Percentiles rank a stretch among this genome's conserved stretches.
Evolutionary conservation across 108 stramenopile genomes (phyloP).

Genomic region (Nitzschia inconspicua): DNA sequence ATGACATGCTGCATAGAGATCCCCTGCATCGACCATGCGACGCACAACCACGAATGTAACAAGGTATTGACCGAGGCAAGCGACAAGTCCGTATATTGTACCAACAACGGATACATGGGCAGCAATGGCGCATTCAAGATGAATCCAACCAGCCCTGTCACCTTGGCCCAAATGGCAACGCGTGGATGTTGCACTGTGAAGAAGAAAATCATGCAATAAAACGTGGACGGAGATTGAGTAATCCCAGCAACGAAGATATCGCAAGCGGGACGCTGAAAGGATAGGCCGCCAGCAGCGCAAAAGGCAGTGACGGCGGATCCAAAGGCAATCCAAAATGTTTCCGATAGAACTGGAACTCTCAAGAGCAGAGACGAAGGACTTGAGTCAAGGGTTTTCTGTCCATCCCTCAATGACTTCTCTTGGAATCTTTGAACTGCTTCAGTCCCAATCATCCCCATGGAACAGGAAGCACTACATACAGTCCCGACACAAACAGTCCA

Average conservation of each 20-base stretch:
- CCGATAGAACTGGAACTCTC: constrained; percentile 19
- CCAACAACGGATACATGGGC: constrained; percentile 77
- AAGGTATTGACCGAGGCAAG: constrained; percentile 65
- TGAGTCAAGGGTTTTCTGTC: too few relatives aligned
- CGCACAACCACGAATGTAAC: constrained; percentile 68
- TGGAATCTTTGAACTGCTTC: constrained; percentile 46
- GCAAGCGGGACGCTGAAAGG: constrained; percentile 83
- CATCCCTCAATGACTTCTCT: too few relatives aligned
- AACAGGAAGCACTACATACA: constrained; percentile 61
- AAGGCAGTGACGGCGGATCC: constrained; percentile 45
- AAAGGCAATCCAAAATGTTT: constrained; percentile 67
- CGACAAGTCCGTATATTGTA: constrained; percentile 62
- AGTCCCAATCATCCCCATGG: constrained; percentile 69
- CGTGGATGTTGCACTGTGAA: constrained; percentile 9
- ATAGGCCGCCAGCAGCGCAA: constrained; percentile 52
- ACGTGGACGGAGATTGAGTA: constrained; percentile 69
- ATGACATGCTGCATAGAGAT: constrained; percentile 42
- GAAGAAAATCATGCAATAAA: constrained; percentile 51
- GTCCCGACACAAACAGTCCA: constrained; percentile 86
- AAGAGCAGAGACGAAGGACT: constrained; percentile 6
- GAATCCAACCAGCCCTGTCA: constrained; percentile 60
- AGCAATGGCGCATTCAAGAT: constrained; percentile 77
- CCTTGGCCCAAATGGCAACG: background rate
- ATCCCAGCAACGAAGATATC: constrained; percentile 88
- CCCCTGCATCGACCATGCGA: constrained; percentile 81